These are phyloP conservation scores for Triangularia setosa DNA, from an alignment of 2,329 filamentous ascomycete species.

Conservation along the genomic window DNA sequence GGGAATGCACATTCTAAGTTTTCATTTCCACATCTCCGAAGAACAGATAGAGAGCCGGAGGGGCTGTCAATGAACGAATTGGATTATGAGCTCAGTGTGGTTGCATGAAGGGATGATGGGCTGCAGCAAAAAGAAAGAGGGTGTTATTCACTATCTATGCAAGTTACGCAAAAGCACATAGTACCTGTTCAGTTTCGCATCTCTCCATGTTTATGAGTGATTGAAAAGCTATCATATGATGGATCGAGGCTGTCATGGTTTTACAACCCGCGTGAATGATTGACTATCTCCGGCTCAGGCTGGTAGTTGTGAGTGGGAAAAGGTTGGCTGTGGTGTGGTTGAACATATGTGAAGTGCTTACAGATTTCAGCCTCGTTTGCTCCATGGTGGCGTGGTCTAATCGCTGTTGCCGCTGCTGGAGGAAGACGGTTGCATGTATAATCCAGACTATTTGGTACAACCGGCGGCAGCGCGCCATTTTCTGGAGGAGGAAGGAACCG, in stretches of 20 bases:
- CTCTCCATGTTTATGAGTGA: background rate
- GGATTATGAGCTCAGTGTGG: background rate
- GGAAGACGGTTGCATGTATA: background rate
- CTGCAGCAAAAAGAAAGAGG: background rate
- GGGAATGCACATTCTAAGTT: constrained; percentile 47
- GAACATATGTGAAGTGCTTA: background rate
- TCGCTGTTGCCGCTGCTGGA: background rate
- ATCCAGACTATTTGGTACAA: background rate
- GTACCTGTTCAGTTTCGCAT: background rate
- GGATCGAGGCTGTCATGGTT: background rate
- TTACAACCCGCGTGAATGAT: background rate
- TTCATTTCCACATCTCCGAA: background rate
- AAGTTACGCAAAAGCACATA: background rate
- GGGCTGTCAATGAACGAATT: background rate
- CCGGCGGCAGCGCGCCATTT: background rate
- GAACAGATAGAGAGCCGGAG: background rate
- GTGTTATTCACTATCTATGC: background rate
- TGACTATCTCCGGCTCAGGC: background rate
- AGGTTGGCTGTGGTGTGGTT: background rate
- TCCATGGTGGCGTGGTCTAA: background rate
- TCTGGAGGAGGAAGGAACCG: background rate
- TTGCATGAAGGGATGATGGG: background rate
- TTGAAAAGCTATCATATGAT: background rate
- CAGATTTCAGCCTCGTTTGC: background rate
- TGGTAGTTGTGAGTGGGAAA: background rate